Evolutionary conservation across 805 yeast species (phyloP).

Genomic region (Yamadazyma kitorensis): DNA sequence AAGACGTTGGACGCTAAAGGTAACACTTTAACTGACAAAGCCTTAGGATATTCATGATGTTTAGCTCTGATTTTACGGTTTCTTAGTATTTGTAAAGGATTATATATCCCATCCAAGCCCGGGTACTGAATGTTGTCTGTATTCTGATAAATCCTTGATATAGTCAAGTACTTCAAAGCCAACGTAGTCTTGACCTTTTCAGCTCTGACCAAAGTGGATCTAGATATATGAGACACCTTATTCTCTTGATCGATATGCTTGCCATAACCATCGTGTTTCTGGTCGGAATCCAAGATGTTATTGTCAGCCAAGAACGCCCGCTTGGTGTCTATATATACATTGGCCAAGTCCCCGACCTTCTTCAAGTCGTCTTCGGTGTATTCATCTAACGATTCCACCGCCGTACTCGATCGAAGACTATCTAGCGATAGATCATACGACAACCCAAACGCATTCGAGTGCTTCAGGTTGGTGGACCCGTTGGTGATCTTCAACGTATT

Average conservation of each 20-base stretch:
- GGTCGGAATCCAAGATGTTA: conserved; percentile 33
- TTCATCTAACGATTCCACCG: too few species aligned
- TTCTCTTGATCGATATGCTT: neutral
- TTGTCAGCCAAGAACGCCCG: conserved; percentile 40
- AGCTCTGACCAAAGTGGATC: conserved; percentile 42
- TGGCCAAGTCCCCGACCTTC: conserved; percentile 27
- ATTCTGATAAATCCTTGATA: conserved; percentile 39
- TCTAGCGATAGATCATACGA: too few species aligned
- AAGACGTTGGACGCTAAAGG: conserved; percentile 69
- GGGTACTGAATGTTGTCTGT: conserved; percentile 26
- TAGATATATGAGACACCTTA: conserved; percentile 21
- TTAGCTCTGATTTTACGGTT: conserved; percentile 60
- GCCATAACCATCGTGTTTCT: conserved; percentile 2
- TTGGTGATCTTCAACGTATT: too few species aligned
- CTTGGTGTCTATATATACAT: conserved; percentile 41
- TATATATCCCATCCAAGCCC: conserved; percentile 66
- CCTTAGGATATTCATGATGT: conserved; percentile 46
- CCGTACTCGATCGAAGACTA: too few species aligned
- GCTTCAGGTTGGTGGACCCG: too few species aligned
- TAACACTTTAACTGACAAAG: conserved; percentile 43
- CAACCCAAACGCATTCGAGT: too few species aligned
- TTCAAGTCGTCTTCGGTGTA: conserved; percentile 14
- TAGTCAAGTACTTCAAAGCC: conserved; percentile 46
- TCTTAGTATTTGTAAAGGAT: conserved; percentile 80
- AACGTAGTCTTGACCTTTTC: conserved; percentile 48